A percentile compares a stretch with the other conserved stretches of the same genome.
These are phyloP conservation scores for Leccinum incarnatum DNA, from an alignment of 768 basidiomycete genomes.

Conservation along the genomic window DNA sequence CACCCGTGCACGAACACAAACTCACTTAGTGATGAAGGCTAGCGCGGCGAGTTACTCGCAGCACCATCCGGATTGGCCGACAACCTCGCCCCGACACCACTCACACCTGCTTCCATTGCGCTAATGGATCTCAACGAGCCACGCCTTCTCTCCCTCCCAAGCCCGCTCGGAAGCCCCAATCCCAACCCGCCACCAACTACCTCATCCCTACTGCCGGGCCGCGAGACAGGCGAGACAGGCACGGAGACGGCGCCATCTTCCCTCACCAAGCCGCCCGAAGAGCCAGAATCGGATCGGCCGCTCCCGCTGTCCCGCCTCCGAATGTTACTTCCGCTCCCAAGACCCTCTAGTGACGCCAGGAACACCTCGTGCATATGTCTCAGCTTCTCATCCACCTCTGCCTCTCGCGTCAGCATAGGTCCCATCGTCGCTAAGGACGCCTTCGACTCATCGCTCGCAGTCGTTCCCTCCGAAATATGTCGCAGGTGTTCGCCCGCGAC, in stretches of 20 bases:
- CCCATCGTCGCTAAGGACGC: slow-evolving; percentile 33
- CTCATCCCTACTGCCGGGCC: slow-evolving; percentile 11
- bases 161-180: slow-evolving; percentile 12
- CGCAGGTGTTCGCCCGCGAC: slow-evolving; percentile 17
- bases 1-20: background rate
- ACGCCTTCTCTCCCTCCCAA: slow-evolving; percentile 24
- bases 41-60: slow-evolving; percentile 22
- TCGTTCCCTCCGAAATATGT: slow-evolving; percentile 19
- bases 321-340: slow-evolving; percentile 38
- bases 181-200: slow-evolving; percentile 8
- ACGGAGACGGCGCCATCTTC: slow-evolving; percentile 2
- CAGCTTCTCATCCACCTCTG: slow-evolving; percentile 64
- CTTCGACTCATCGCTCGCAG: slow-evolving; percentile 19
- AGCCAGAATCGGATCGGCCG: slow-evolving; percentile 13
- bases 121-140: slow-evolving; percentile 34
- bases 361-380: slow-evolving; percentile 68
- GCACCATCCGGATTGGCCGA: slow-evolving; percentile 37
- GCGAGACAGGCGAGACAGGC: slow-evolving; percentile 3
- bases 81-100: slow-evolving; percentile 34
- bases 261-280: slow-evolving; percentile 6
- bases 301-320: slow-evolving; percentile 25
- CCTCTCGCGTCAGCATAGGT: slow-evolving; percentile 62
- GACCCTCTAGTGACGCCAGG: slow-evolving; percentile 58
- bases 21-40: slow-evolving; percentile 9
- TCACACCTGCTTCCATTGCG: slow-evolving; percentile 13